Percentiles rank a stretch among this genome's conserved stretches.
phyloP scores from a whole-genome alignment of 202 grass and related monocot species.

The Brachypodium distachyon region DNA sequence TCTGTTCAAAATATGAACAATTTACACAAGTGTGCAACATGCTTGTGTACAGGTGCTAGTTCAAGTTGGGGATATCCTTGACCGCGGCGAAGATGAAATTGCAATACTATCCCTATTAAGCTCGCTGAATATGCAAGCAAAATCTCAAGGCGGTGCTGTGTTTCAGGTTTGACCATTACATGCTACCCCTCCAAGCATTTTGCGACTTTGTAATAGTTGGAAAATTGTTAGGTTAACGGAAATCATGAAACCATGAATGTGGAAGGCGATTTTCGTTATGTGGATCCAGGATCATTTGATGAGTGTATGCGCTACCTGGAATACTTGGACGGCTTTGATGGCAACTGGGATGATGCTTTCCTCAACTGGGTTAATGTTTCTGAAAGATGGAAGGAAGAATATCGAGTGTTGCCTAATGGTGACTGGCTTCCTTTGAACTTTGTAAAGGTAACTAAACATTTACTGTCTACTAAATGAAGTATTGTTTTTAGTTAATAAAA shows the following conservation, averaged over 20 bases:
- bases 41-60: conserved; percentile 51
- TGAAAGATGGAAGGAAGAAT: conserved; percentile 43
- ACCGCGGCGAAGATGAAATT: conserved; percentile 84
- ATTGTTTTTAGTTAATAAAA: too few species aligned
- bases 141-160: conserved; percentile 82
- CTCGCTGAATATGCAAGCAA: conserved; percentile 57
- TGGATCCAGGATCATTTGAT: conserved; percentile 55
- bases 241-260: conserved; percentile 99
- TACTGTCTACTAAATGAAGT: background rate
- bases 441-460: conserved; percentile 51
- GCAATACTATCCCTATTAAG: conserved; percentile 78
- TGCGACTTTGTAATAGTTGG: background rate
- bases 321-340: conserved; percentile 64
- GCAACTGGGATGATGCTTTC: conserved; percentile 71
- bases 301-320: conserved; percentile 77
- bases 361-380: conserved; percentile 65
- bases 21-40: background rate
- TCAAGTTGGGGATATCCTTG: conserved; percentile 95
- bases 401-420: conserved; percentile 7
- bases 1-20: background rate
- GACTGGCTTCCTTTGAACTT: conserved; percentile 60
- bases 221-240: conserved; percentile 53
- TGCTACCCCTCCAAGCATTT: background rate
- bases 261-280: conserved; percentile 83
- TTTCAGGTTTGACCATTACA: conserved; percentile 63